phyloP scores from a whole-genome alignment of 257 asterid genomes.

The Linaria vulgaris region DNA sequence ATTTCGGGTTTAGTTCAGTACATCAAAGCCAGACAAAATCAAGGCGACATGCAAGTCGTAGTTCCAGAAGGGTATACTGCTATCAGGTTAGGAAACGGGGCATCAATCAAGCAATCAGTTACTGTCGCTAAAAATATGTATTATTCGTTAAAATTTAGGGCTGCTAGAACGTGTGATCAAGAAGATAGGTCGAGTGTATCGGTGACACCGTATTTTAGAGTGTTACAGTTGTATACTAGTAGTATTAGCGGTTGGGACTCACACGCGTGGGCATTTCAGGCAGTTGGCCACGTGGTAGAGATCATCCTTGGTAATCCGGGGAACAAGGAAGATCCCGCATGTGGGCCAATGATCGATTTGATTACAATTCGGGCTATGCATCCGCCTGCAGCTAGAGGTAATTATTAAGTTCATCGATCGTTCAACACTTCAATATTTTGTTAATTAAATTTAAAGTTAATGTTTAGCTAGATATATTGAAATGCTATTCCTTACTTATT shows the following conservation, averaged over 20 bases:
- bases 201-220: slow-evolving; percentile 67
- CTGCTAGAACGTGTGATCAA: slow-evolving; percentile 88
- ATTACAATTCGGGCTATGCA: slow-evolving; percentile 62
- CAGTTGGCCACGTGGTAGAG: slow-evolving; percentile 35
- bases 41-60: slow-evolving; percentile 84
- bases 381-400: slow-evolving; percentile 80
- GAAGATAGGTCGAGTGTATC: slow-evolving; percentile 72
- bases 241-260: slow-evolving; percentile 95
- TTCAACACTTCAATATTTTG: too few relatives aligned
- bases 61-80: slow-evolving; percentile 92
- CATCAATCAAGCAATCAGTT: slow-evolving; percentile 61
- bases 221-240: slow-evolving; percentile 73
- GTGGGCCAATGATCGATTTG: slow-evolving; percentile 79
- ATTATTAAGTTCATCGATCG: too few relatives aligned
- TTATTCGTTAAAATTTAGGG: slow-evolving; percentile 78
- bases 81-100: slow-evolving; percentile 81
- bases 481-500: too few relatives aligned
- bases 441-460: too few relatives aligned
- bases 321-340: slow-evolving; percentile 84
- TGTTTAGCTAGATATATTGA: too few relatives aligned
- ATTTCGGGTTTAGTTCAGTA: slow-evolving; percentile 75
- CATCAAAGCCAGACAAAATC: slow-evolving; percentile 83
- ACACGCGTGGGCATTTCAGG: slow-evolving; percentile 79
- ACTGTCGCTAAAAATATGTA: slow-evolving; percentile 65
- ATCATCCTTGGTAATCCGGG: slow-evolving; percentile 80